Base-by-base conservation (phyloP, 2,329 filamentous ascomycete genomes). In the Dendryphion nanum region DNA sequence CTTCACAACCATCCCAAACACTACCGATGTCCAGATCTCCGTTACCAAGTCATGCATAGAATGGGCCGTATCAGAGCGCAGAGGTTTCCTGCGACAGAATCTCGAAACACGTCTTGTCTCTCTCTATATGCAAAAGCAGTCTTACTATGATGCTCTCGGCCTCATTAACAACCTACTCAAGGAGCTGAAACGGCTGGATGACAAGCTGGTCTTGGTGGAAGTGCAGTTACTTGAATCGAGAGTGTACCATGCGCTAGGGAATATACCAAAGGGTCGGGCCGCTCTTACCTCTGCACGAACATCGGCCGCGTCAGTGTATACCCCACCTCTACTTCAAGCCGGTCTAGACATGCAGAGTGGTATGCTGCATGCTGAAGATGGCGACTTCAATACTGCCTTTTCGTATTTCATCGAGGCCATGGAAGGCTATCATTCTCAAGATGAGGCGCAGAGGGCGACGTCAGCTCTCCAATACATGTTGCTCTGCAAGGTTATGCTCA, bases 21-120 rank as follows among this genome's bases (percentile, higher is more conserved):
- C 89, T 56, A 86, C 86, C 74, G 93, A 98, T 66, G 87, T 85
- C 64, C 93, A 98, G 74, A 89, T 95, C 67, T 75, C 83, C 66
- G 89, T 96, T 58, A 98, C 93, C 61, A 95, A 95, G 72, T 95
- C 93, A 71, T 97, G 89, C 75, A 98, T 98, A 82, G 91, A 97
- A 73, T 98, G 93, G 93, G 93, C 93, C 33, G 88, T 91, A 38
- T 86, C 88, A 36, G 89, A 97, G 74, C 86, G 90, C 57, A 86
- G 93, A 63, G 88, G 89, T 44, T 98, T 98, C 78, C 81, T 98
- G 55, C 89, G 93, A 53, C 93, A 98, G 75, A 95, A 95, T 69
- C 88, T 98, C 63, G 89, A 98, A 76, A 95, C 91, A 41, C 86
- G 93, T 48, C 84, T 98, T 41, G 93, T 98, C 38, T 78, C 82